A percentile compares a stretch with the other conserved stretches of the same genome.
These are phyloP conservation scores for Sporothrix mexicana DNA, from an alignment of 2,329 filamentous ascomycete genomes.

Conservation along the genomic window DNA sequence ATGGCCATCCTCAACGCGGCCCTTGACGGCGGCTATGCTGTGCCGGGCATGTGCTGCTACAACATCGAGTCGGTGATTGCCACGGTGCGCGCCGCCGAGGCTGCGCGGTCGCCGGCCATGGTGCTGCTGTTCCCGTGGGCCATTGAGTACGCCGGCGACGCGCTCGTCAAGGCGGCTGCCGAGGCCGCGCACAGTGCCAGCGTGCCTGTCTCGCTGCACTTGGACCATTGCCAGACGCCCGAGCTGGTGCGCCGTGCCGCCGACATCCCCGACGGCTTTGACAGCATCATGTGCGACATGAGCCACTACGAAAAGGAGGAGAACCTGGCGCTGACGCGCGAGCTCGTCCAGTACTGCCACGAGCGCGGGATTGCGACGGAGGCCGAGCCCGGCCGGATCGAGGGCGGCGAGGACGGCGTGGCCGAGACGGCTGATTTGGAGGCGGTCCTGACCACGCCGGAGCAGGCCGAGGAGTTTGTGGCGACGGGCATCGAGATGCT, in stretches of 20 bases:
- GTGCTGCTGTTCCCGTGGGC: slow-evolving; percentile 79
- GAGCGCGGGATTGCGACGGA: slow-evolving; percentile 69
- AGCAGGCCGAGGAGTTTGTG: slow-evolving; percentile 73
- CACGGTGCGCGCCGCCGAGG: slow-evolving; percentile 70
- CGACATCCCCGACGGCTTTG: slow-evolving; percentile 64
- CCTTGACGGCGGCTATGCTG: slow-evolving; percentile 60
- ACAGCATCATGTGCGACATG: slow-evolving; percentile 78
- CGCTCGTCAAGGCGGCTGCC: slow-evolving; percentile 61
- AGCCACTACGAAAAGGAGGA: slow-evolving; percentile 71
- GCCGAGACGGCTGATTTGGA: slow-evolving; percentile 59
- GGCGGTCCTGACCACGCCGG: slow-evolving; percentile 66
- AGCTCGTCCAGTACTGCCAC: slow-evolving; percentile 68
- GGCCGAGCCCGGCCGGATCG: slow-evolving; percentile 67
- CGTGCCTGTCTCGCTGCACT: slow-evolving; percentile 67
- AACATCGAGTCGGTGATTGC: slow-evolving; percentile 59
- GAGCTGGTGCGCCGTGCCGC: slow-evolving; percentile 66
- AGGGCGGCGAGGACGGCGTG: slow-evolving; percentile 72
- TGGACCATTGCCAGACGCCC: slow-evolving; percentile 70
- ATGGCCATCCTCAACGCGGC: slow-evolving; percentile 64
- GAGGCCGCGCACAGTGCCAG: slow-evolving; percentile 60
- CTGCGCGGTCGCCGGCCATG: slow-evolving; percentile 69
- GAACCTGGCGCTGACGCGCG: slow-evolving; percentile 65
- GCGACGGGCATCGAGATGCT: slow-evolving; percentile 74
- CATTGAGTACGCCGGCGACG: slow-evolving; percentile 65
- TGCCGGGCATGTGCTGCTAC: slow-evolving; percentile 59